A percentile compares a stretch with the other conserved stretches of the same genome.
Conservation (phyloP, 1,139 yeast species). For the Yamadazyma jaroonii region DNA sequence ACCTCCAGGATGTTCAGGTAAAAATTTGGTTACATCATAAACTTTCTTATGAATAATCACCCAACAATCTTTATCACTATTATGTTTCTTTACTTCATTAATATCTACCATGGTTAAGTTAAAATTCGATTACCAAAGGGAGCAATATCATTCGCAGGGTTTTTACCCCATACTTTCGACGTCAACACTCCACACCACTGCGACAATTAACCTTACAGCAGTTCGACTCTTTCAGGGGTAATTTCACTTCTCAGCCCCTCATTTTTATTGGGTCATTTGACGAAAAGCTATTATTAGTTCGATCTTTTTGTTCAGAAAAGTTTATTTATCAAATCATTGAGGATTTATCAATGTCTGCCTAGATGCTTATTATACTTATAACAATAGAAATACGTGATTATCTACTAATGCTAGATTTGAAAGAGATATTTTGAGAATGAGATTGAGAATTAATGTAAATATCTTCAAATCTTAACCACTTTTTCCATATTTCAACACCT, state of each 20-base stretch:
- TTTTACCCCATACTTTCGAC: background rate
- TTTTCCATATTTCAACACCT: no score
- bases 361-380: no score
- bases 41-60: slow-evolving; percentile 51
- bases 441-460: no score
- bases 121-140: background rate
- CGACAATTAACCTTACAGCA: background rate
- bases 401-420: no score
- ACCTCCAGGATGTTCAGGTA: slow-evolving; percentile 56
- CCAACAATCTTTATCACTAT: slow-evolving; percentile 49
- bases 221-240: background rate
- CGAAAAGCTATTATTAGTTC: no score
- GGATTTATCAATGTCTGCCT: no score
- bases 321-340: no score
- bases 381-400: no score
- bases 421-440: no score
- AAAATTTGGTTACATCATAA: slow-evolving; percentile 49
- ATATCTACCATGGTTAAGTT: slow-evolving; percentile 15
- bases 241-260: background rate
- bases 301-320: no score
- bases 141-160: background rate
- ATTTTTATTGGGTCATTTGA: background rate
- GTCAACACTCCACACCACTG: background rate
- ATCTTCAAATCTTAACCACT: no score
- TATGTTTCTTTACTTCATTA: slow-evolving; percentile 38